Conservation (phyloP, 179 eudicot species). For the Silene coronaria region DNA sequence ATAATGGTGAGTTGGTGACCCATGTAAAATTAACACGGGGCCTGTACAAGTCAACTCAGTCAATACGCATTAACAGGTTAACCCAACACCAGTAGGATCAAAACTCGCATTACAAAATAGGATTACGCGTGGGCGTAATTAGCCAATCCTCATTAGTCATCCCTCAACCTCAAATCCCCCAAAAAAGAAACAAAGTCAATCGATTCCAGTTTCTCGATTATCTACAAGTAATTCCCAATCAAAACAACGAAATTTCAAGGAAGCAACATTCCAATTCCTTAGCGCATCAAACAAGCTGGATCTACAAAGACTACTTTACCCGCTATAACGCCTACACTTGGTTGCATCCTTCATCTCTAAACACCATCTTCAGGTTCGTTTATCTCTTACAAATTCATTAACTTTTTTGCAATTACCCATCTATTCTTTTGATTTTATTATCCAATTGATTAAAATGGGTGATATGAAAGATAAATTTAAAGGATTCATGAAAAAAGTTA, state of each 20-base stretch:
- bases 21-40: no score
- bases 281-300: background rate
- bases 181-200: background rate
- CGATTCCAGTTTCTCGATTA: background rate
- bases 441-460: slow-evolving; percentile 38
- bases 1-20: no score
- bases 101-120: no score
- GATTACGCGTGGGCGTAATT: no score
- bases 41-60: no score
- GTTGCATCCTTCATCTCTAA: background rate
- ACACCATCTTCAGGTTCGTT: slow-evolving; percentile 4
- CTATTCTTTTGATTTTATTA: background rate
- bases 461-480: slow-evolving; percentile 85
- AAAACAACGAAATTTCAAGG: background rate
- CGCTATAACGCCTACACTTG: background rate
- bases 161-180: no score
- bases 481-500: slow-evolving; percentile 90
- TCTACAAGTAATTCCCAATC: background rate
- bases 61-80: no score
- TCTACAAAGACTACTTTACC: no score
- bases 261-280: background rate
- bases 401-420: background rate
- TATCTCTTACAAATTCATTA: background rate
- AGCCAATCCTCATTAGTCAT: no score
- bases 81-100: no score